Percentiles rank a stretch among this genome's conserved stretches.
Conservation (phyloP, 495 filamentous ascomycete species). For the Aspergillus sclerotiicarbonarius region DNA sequence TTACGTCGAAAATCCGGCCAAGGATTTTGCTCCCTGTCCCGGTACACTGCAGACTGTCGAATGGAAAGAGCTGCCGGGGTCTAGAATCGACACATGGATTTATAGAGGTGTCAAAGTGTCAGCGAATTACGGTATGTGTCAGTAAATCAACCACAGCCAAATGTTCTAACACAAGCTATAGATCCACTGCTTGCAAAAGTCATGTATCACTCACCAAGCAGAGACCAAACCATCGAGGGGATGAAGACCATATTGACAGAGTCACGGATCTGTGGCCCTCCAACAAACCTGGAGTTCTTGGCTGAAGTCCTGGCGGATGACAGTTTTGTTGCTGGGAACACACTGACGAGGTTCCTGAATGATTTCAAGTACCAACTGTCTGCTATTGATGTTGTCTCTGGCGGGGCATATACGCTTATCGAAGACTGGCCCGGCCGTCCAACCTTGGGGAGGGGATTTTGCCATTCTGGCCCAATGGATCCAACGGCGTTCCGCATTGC, state of each 20-base stretch:
- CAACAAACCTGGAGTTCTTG: constrained; percentile 58
- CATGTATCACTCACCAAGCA: constrained; percentile 48
- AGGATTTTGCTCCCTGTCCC: constrained; percentile 55
- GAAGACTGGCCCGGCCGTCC: constrained; percentile 60
- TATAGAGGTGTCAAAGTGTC: constrained; percentile 52
- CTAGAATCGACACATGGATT: constrained; percentile 63
- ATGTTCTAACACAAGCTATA: constrained; percentile 12
- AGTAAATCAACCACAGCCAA: not conserved
- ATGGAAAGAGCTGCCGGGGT: constrained; percentile 42
- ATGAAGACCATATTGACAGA: constrained; percentile 41
- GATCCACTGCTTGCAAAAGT: constrained; percentile 64
- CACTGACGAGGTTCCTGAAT: constrained; percentile 52
- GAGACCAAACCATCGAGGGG: constrained; percentile 42
- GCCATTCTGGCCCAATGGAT: constrained; percentile 56
- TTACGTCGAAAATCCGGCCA: constrained; percentile 60
- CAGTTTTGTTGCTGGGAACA: constrained; percentile 46
- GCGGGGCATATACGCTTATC: constrained; percentile 56
- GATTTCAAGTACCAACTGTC: constrained; percentile 47
- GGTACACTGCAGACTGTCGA: constrained; percentile 56
- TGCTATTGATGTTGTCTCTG: constrained; percentile 57
- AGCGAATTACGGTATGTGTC: constrained; percentile 48
- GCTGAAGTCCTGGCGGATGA: constrained; percentile 41
- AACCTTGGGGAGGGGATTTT: constrained; percentile 49
- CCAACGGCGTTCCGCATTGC: constrained; percentile 51
- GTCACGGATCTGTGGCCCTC: constrained; percentile 51